Evolutionary conservation across 2,329 filamentous ascomycete genomes (phyloP).

Genomic region (Fusarium decemcellulare): DNA sequence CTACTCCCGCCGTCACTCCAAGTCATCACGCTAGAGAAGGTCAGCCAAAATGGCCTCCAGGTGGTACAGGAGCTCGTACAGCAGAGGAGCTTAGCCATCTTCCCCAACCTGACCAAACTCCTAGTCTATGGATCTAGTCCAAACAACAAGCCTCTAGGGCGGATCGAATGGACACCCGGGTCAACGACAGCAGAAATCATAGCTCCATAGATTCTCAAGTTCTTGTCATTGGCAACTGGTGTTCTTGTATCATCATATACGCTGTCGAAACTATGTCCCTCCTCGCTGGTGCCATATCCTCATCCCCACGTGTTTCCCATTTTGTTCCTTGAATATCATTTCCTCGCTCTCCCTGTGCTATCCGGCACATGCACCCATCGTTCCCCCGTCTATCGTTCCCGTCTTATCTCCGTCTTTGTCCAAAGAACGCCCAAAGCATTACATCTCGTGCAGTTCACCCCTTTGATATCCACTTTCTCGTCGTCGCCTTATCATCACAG

Average conservation of each 20-base stretch:
- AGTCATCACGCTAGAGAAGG: neutral
- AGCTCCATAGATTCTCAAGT: conserved; percentile 3
- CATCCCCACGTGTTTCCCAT: conserved; percentile 10
- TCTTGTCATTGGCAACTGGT: conserved; percentile 29
- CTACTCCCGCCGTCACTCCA: neutral
- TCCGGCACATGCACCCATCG: conserved; percentile 33
- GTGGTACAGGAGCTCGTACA: neutral
- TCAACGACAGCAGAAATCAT: neutral
- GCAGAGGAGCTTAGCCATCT: neutral
- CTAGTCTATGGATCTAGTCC: neutral
- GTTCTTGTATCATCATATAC: conserved; percentile 19
- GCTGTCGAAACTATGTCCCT: conserved; percentile 13
- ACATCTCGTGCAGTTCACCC: conserved; percentile 11
- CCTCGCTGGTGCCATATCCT: neutral
- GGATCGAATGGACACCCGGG: neutral
- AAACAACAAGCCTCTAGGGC: neutral
- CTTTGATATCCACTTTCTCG: neutral
- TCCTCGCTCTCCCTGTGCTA: conserved; percentile 14
- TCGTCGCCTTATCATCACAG: conserved; percentile 28
- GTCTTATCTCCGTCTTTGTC: conserved; percentile 29
- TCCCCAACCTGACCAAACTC: neutral
- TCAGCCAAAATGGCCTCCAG: too few species aligned
- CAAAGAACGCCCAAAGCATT: conserved; percentile 44
- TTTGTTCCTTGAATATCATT: conserved; percentile 27
- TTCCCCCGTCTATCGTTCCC: conserved; percentile 38